Base-by-base conservation (phyloP, 345 rosid genomes). In the Brassica incana region DNA sequence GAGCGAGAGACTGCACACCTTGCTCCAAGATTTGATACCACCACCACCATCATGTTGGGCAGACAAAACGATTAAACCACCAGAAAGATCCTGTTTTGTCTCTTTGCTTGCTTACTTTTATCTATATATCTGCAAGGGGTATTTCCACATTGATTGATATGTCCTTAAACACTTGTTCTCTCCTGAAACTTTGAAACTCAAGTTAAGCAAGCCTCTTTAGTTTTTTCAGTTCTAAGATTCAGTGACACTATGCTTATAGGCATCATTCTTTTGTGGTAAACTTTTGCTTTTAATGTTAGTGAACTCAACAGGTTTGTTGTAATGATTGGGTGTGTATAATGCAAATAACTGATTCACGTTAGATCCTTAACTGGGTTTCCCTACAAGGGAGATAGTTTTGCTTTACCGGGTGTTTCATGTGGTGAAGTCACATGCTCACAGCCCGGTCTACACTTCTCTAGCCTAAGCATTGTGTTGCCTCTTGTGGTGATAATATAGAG, bases 111-210 rank as follows among this genome's bases (percentile, higher is more conserved):
- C 30, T 27, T 27, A 27, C 30, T 27, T 27, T 27, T 27, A 27
- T 27, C 30, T 27, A 27, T 27, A 23, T 23, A 23, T 23, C 25
- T 23, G 25, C 25, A 23, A 23, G 25, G 25, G 25, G 25, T 23
- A 23, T 23, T 23, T 16, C 96, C n/a, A 90, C 93, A 16, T 77
- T 95, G 77, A 79, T 95, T 61, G 99, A 93, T 83, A 95, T 95
- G 99, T 96, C 99, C 12, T 85, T 95, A 12, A 93, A 95, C 54
- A 91, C 84, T 74, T 78, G 59, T 62, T 98, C 98, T 93, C 97
- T 6, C 69, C 86, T 27, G 96, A 95, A 80, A 88, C 90, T 77
- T 87, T 91, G 71, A 87, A 86, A 67, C 91, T 93, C 80, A 91
- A 93, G 94, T 96, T 89, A 83, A 70, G 45, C 0, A 1, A 25